Evolutionary conservation across 1,284 basidiomycete species (phyloP).

Genomic region (Entoloma clypeatum): DNA sequence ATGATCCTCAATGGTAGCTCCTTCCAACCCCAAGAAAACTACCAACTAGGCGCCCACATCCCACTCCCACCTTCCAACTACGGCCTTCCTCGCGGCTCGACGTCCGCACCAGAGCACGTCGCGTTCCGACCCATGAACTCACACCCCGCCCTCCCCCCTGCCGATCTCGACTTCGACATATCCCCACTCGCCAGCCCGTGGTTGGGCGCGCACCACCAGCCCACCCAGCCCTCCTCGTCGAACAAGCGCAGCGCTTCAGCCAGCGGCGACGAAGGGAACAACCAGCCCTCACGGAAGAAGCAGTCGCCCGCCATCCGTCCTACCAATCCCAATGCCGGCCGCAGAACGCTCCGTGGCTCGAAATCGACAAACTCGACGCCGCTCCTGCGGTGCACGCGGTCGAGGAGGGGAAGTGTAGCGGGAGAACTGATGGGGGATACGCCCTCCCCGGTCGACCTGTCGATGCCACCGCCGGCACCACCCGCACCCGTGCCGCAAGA

Average conservation of each 20-base stretch:
- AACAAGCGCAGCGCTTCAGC: slow-evolving; percentile 31
- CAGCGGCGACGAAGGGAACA: slow-evolving; percentile 27
- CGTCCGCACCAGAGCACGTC: slow-evolving; percentile 61
- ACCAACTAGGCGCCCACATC: slow-evolving; percentile 10
- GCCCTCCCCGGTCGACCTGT: slow-evolving; percentile 79
- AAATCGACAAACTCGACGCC: slow-evolving; percentile 64
- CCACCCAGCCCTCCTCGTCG: slow-evolving; percentile 14
- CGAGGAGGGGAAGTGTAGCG: slow-evolving; percentile 37
- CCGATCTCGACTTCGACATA: slow-evolving; percentile 65
- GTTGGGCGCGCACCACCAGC: slow-evolving; percentile 49
- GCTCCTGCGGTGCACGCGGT: slow-evolving; percentile 42
- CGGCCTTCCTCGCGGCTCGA: slow-evolving; percentile 38
- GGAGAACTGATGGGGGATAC: slow-evolving; percentile 49
- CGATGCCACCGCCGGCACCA: slow-evolving; percentile 68
- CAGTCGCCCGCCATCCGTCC: slow-evolving; percentile 45
- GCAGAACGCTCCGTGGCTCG: slow-evolving; percentile 39
- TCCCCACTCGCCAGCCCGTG: slow-evolving; percentile 75
- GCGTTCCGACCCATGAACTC: slow-evolving; percentile 44
- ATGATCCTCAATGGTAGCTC: slow-evolving; percentile 47
- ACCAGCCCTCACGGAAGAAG: slow-evolving; percentile 49
- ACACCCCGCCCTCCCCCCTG: slow-evolving; percentile 32
- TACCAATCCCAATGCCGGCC: slow-evolving; percentile 28
- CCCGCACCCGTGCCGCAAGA: slow-evolving; percentile 19
- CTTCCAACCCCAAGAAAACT: slow-evolving; percentile 19
- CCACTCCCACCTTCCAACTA: slow-evolving; percentile 26